Conservation (phyloP, 371 early-diverging fungal species). For the Mortierella sp. region DNA sequence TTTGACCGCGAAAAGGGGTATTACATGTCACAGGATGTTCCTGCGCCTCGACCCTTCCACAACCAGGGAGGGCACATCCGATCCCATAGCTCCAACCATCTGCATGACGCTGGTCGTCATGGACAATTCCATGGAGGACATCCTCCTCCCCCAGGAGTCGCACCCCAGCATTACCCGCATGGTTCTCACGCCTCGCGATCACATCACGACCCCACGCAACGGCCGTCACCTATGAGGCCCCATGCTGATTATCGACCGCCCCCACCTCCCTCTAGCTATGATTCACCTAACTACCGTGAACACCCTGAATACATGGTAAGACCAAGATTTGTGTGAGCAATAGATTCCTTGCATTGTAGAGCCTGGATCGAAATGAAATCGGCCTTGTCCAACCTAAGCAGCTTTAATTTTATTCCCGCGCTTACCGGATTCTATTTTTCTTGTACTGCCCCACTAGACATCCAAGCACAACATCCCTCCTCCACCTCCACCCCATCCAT, state of each 20-base stretch:
- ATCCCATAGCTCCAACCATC: constrained; percentile 20
- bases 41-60: constrained; percentile 15
- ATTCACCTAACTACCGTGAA: constrained; percentile 18
- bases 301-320: constrained; percentile 32
- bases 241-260: constrained; percentile 15
- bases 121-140: constrained; percentile 22
- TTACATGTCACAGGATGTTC: constrained; percentile 35
- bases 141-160: constrained; percentile 12
- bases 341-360: too few species aligned
- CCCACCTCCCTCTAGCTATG: constrained; percentile 12
- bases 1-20: constrained; percentile 48
- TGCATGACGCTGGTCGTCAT: constrained; percentile 15
- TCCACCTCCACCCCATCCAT: background rate
- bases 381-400: too few species aligned
- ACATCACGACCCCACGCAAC: constrained; percentile 25
- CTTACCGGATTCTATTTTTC: too few species aligned
- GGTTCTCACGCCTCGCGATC: constrained; percentile 21
- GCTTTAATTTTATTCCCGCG: too few species aligned
- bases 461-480: constrained; percentile 13
- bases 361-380: too few species aligned
- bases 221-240: constrained; percentile 10
- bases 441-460: background rate
- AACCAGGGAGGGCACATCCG: constrained; percentile 23
- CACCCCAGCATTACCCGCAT: constrained; percentile 22
- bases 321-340: too few species aligned